Percentiles rank a stretch among this genome's conserved stretches.
These are phyloP conservation scores for Antarctomyces pellizariae DNA, from an alignment of 495 filamentous ascomycete species.

Conservation along the genomic window DNA sequence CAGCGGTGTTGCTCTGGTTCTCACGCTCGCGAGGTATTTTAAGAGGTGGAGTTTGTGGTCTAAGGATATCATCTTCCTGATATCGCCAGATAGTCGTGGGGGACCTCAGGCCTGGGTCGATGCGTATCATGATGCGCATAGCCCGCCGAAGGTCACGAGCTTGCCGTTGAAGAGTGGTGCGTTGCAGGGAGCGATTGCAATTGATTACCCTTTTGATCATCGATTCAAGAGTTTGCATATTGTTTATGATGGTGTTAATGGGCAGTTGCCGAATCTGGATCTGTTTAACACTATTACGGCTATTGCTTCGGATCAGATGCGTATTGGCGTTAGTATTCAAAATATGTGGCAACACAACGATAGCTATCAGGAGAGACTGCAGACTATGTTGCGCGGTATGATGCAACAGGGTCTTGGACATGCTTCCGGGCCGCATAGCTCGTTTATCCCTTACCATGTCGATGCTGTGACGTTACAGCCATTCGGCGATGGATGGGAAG, in stretches of 20 bases:
- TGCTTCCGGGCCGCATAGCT: constrained; percentile 77
- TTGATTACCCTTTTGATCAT: constrained; percentile 77
- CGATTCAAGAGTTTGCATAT: constrained; percentile 74
- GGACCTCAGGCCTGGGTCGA: constrained; percentile 95
- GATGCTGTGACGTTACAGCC: constrained; percentile 87
- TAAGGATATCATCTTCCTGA: constrained; percentile 88
- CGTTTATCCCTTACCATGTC: constrained; percentile 94
- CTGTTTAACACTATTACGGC: constrained; percentile 82
- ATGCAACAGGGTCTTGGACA: constrained; percentile 73
- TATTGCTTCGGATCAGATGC: constrained; percentile 82
- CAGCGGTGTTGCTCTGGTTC: constrained; percentile 61
- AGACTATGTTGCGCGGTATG: constrained; percentile 87
- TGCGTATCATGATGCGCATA: constrained; percentile 81
- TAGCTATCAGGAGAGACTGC: constrained; percentile 56
- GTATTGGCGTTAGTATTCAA: constrained; percentile 58
- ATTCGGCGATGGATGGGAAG: constrained; percentile 79
- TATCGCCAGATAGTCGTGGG: constrained; percentile 68
- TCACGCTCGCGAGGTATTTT: constrained; percentile 84
- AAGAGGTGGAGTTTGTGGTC: constrained; percentile 96
- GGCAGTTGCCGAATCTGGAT: constrained; percentile 84
- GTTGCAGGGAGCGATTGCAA: constrained; percentile 72
- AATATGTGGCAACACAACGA: constrained; percentile 71
- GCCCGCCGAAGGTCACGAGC: constrained; percentile 37
- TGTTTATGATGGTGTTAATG: constrained; percentile 89
- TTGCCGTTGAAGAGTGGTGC: constrained; percentile 79